Evolutionary conservation across 2,329 filamentous ascomycete genomes (phyloP), one percentile per base, ranked within the genome.

Genomic region (Coniochaeta sp.): DNA sequence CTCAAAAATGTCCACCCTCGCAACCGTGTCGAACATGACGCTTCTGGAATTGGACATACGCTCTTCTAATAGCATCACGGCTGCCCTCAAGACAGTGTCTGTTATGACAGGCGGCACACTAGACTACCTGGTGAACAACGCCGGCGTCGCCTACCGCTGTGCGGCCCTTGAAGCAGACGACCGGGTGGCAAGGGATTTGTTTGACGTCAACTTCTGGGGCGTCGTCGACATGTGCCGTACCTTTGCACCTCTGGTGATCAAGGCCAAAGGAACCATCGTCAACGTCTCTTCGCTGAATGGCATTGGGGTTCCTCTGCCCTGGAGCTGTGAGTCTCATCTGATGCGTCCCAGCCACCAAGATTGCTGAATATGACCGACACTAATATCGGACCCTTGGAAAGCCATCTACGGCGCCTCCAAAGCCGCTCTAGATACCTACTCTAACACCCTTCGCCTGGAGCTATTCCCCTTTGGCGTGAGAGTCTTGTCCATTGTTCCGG

Each of bases 201-300:
- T 70, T 43, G 69, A 69, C 22, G 67, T 71, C 31, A 73, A 72
- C 58, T 66, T 71, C 62, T 63, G 68, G 11, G 69, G 65, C n/a
- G 65, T 67, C 0, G 64, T 73, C 43, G 66, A 66, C 34, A 62
- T 71, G 12, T 67, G 67, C 17, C 65, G 70, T 43, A 63, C 65
- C 1, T 71, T 73, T 57, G 61, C 65, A 16, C 65, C 67, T 16
- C 52, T 71, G 59, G 63, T 73, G 22, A 66, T 71, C 60, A 66
- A 66, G 38, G 61, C 68, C 3, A 69, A 70, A 62, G 69, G 71
- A 3, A 69, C 65, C 58, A 62, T 62, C 4, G 66, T 67, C 14
- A 69, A 67, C 40, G 66, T 71, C 19, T 63, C 64, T 14, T 68
- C 67, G 1, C 62, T 69, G 16, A 62, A 65, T 16, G 67, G 67